Evolutionary conservation across 805 yeast species (phyloP), one percentile per base, ranked within the genome.

Genomic region (Barnettozyma pratensis): DNA sequence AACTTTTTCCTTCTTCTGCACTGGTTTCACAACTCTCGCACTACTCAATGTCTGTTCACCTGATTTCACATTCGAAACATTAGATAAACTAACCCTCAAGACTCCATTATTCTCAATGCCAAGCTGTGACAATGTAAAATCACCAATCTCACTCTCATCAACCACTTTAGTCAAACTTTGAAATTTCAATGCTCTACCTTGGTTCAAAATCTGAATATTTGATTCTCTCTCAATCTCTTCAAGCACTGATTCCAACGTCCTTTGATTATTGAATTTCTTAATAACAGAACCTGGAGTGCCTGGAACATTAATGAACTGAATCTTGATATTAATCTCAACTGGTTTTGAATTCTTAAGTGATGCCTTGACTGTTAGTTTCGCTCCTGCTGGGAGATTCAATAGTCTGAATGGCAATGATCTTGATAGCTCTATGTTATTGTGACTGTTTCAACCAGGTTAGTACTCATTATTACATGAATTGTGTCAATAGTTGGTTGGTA

Each of bases 341-440:
- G 42, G 2, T 7, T 45, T 38, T 1, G 54, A 41, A 11, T 46
- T 43, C 35, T 54, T 52, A 39, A 75, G 52, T 7, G 61, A 60
- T 8, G 34, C 34, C 34, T 31, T 31, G 34, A 31, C 11, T 2
- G 34, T 31, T 35, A 77, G 47, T 41, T 72, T 76, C 14, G 69
- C 71, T 10, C 80, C 80, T 6, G 67, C 60, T 2, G 79, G 75
- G 19, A 77, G 52, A 45, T 71, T 70, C 12, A 71, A 55, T 14
- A 75, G 55, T 49, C 80, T 63, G 51, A 72, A 58, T 1, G 81
- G 80, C 34, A 75, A 49, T 35, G 71, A 66, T 12, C 67, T 52
- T 5, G 74, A 68, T 25, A 76, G 45, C 6, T 56, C 54, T 1
- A 58, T 59, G 34, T 58, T 64, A 5, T 69, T 67, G 47, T 72